Percentiles rank a stretch among this genome's conserved stretches.
Conservation (phyloP, 805 yeast species). For the Ogataea angusta region DNA sequence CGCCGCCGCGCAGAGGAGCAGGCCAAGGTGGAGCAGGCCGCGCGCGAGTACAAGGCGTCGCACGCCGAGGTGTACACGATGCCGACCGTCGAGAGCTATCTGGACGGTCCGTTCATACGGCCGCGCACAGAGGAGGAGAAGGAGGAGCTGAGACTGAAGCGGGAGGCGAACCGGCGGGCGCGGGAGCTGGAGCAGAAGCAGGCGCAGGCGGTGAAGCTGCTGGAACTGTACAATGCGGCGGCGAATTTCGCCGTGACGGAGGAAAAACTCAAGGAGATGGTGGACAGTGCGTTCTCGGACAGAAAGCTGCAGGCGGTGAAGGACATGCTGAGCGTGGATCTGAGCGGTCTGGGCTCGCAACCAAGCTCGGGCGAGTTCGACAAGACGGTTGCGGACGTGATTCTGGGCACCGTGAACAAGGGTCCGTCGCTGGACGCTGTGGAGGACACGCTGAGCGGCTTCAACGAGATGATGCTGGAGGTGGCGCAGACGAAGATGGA, state of each 20-base stretch:
- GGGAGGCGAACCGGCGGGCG: constrained; percentile 62
- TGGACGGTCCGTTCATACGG: constrained; percentile 69
- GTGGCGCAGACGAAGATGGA: constrained; percentile 24
- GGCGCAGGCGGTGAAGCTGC: constrained; percentile 50
- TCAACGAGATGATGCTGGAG: constrained; percentile 22
- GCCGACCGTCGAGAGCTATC: constrained; percentile 70
- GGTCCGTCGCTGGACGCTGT: constrained; percentile 34
- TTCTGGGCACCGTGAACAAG: constrained; percentile 29
- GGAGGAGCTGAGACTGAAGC: constrained; percentile 52
- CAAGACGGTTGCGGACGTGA: constrained; percentile 25
- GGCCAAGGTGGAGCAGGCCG: constrained; percentile 27
- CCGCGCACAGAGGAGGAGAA: constrained; percentile 70
- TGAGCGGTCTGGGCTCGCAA: constrained; percentile 21
- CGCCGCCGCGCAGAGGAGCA: constrained; percentile 26
- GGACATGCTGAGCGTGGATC: constrained; percentile 18
- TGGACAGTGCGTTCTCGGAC: constrained; percentile 50
- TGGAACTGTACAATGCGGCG: constrained; percentile 71
- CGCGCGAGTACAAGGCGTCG: constrained; percentile 40
- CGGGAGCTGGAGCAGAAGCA: constrained; percentile 51
- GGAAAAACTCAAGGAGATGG: constrained; percentile 54
- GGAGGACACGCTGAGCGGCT: constrained; percentile 31
- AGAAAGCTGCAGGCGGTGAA: constrained; percentile 32
- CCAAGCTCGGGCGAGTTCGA: constrained; percentile 26
- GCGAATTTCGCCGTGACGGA: constrained; percentile 71
- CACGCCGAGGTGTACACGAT: constrained; percentile 63